Evolutionary conservation across 345 rosid species (phyloP).

Genomic region (Camelina neglecta): DNA sequence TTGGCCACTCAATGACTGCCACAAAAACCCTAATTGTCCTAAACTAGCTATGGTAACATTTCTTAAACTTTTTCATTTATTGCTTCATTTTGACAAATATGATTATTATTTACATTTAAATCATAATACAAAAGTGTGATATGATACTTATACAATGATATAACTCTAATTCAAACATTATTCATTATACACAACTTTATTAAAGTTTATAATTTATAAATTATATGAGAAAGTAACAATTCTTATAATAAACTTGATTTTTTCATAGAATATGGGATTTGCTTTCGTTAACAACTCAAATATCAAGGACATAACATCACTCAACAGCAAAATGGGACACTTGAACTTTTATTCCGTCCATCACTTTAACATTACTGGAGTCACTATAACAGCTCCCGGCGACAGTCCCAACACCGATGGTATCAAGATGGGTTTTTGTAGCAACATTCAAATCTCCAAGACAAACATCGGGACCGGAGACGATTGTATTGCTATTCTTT

Average conservation of each 20-base stretch:
- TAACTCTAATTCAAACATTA: neutral
- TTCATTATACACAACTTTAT: neutral
- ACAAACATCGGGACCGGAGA: constrained; percentile 40
- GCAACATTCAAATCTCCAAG: constrained; percentile 31
- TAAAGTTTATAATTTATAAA: neutral
- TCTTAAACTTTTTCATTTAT: neutral
- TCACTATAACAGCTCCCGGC: constrained; percentile 35
- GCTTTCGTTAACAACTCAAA: constrained; percentile 40
- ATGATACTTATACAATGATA: neutral
- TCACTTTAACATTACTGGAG: constrained; percentile 28
- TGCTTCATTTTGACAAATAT: neutral
- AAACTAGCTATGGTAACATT: constrained; percentile 39
- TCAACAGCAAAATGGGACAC: constrained; percentile 44
- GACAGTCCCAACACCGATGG: constrained; percentile 46
- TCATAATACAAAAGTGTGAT: neutral
- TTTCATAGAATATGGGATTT: constrained; percentile 33
- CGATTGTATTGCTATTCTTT: constrained; percentile 42
- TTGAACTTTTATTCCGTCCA: constrained; percentile 34
- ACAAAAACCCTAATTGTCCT: constrained; percentile 33
- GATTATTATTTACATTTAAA: neutral
- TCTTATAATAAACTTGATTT: neutral
- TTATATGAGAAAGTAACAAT: neutral
- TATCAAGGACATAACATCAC: constrained; percentile 38
- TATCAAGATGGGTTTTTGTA: constrained; percentile 37
- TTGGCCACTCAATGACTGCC: constrained; percentile 42